These are phyloP conservation scores for Aspergillus baeticus DNA, from an alignment of 495 filamentous ascomycete genomes.

Conservation along the genomic window DNA sequence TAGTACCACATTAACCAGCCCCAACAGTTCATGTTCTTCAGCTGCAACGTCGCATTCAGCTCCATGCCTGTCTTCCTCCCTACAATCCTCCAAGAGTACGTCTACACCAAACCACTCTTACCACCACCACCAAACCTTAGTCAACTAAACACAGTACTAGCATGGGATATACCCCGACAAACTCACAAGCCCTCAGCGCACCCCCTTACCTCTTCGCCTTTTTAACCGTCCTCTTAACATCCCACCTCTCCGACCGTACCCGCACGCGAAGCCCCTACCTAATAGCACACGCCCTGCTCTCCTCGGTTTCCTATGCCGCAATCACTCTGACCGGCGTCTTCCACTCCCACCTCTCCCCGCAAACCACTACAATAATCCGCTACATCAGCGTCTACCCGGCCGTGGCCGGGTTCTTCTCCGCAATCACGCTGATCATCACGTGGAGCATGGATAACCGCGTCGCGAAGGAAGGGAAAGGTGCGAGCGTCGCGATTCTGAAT, in stretches of 20 bases:
- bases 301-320: conserved; percentile 57
- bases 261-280: conserved; percentile 50
- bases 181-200: conserved; percentile 55
- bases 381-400: conserved; percentile 60
- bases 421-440: conserved; percentile 61
- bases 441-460: conserved; percentile 65
- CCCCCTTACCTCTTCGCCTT: conserved; percentile 59
- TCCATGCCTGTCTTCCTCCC: conserved; percentile 60
- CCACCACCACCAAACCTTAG: conserved; percentile 1
- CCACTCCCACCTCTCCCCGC: conserved; percentile 30
- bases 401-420: conserved; percentile 58
- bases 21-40: conserved; percentile 54
- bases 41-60: conserved; percentile 58
- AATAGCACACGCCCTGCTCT: conserved; percentile 52
- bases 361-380: conserved; percentile 39
- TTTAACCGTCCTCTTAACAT: conserved; percentile 44
- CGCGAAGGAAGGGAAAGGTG: conserved; percentile 54
- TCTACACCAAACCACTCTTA: conserved; percentile 1
- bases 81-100: conserved; percentile 56
- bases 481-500: conserved; percentile 58
- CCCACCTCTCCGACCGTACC: conserved; percentile 51
- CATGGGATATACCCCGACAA: conserved; percentile 48
- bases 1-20: not conserved
- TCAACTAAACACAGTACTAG: conserved; percentile 19
- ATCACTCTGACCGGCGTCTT: conserved; percentile 47